phyloP scores from a whole-genome alignment of 108 stramenopile species.

The Nitzschia putrida region DNA sequence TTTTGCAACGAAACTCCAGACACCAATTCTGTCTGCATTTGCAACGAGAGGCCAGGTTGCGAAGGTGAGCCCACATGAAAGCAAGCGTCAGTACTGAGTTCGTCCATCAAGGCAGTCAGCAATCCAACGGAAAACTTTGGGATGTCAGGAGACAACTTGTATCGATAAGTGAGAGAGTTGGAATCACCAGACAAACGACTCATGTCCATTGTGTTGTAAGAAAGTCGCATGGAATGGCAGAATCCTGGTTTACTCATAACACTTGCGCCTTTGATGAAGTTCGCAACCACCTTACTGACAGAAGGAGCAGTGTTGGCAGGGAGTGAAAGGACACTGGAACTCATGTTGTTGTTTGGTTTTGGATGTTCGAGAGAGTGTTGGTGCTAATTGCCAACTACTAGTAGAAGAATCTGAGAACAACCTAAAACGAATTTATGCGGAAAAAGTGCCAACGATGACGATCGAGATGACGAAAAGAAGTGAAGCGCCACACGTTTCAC shows the following conservation, averaged over 20 bases:
- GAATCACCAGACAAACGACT: neutral
- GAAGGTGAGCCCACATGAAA: slow-evolving; percentile 9
- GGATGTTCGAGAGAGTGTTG: too few species aligned
- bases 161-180: slow-evolving; percentile 16
- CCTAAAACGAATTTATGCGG: too few species aligned
- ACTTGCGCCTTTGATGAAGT: slow-evolving; percentile 15
- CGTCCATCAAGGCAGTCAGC: slow-evolving; percentile 29
- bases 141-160: slow-evolving; percentile 8
- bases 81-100: slow-evolving; percentile 17
- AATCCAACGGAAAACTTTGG: slow-evolving; percentile 13
- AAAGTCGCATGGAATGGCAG: slow-evolving; percentile 18
- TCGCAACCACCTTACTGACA: neutral
- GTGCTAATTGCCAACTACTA: too few species aligned
- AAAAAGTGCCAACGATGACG: too few species aligned
- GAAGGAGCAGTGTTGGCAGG: neutral
- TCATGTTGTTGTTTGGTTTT: neutral
- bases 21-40: slow-evolving; percentile 25
- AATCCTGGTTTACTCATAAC: slow-evolving; percentile 18
- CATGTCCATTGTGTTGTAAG: slow-evolving; percentile 9
- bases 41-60: slow-evolving; percentile 16
- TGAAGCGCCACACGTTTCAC: too few species aligned
- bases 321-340: neutral
- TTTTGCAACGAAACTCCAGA: neutral
- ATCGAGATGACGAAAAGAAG: too few species aligned
- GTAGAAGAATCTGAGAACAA: too few species aligned